phyloP scores from a whole-genome alignment of 176 grass and related monocot genomes.

The Echinochloa phyllopogon region DNA sequence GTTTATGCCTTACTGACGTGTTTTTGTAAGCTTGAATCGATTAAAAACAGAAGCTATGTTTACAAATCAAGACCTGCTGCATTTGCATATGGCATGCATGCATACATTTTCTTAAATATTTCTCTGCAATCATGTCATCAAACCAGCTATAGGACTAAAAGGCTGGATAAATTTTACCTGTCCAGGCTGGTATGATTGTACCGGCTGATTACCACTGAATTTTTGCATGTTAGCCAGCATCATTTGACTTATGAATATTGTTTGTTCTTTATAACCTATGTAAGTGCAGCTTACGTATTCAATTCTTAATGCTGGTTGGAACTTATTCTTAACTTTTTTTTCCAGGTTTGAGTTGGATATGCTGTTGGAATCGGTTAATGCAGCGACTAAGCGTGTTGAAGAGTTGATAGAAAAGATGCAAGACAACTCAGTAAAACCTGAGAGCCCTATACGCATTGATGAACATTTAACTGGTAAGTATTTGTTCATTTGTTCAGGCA shows the following conservation, averaged over 20 bases:
- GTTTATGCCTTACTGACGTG: background rate
- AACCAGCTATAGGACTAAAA: slow-evolving; percentile 3
- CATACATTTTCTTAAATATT: background rate
- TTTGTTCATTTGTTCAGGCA: slow-evolving; percentile 26
- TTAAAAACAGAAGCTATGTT: slow-evolving; percentile 16
- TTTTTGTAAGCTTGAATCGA: background rate
- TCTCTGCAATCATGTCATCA: background rate
- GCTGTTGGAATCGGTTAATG: slow-evolving; percentile 96
- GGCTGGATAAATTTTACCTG: background rate
- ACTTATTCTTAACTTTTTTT: slow-evolving; percentile 30
- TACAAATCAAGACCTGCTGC: background rate
- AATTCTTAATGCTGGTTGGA: slow-evolving; percentile 21
- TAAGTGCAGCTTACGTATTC: slow-evolving; percentile 22
- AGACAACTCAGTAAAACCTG: slow-evolving; percentile 87
- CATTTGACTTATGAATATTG: background rate
- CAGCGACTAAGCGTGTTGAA: slow-evolving; percentile 85
- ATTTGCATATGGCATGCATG: background rate
- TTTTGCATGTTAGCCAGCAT: background rate
- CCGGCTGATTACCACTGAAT: background rate
- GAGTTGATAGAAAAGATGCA: slow-evolving; percentile 99
- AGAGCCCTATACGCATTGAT: slow-evolving; percentile 74
- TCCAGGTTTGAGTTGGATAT: slow-evolving; percentile 97
- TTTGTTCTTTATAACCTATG: slow-evolving; percentile 1
- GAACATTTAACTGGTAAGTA: slow-evolving; percentile 86
- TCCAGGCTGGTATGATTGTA: background rate